Percentiles rank a stretch among this genome's conserved stretches.
These are phyloP conservation scores for Heterobasidion occidentale DNA, from an alignment of 1,284 basidiomycete genomes.

Conservation along the genomic window DNA sequence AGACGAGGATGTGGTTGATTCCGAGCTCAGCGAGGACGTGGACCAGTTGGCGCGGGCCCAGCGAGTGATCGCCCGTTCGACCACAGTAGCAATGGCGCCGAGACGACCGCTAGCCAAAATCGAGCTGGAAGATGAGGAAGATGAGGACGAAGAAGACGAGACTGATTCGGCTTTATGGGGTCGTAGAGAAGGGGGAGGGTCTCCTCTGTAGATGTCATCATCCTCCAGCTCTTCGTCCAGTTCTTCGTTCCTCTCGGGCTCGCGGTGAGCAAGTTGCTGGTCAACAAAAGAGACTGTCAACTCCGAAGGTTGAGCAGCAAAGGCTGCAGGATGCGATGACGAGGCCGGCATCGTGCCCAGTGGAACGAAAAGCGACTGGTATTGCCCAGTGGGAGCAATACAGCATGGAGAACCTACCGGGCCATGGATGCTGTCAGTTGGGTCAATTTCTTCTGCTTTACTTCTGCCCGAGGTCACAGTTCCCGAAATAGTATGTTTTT, in stretches of 20 bases:
- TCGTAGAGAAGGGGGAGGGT: slow-evolving; percentile 25
- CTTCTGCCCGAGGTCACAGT: neutral
- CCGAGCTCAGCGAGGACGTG: slow-evolving; percentile 32
- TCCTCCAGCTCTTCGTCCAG: slow-evolving; percentile 7
- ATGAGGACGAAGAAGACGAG: slow-evolving; percentile 32
- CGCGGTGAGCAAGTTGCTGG: neutral
- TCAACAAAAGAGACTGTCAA: neutral
- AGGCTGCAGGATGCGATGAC: neutral
- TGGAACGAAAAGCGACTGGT: neutral
- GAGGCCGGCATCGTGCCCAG: neutral
- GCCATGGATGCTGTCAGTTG: neutral
- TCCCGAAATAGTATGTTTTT: too few relatives aligned
- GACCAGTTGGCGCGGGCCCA: slow-evolving; percentile 40
- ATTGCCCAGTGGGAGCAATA: slow-evolving; percentile 1
- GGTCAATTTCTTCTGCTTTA: neutral
- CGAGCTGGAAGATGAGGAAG: slow-evolving; percentile 26
- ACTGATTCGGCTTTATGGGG: slow-evolving; percentile 22
- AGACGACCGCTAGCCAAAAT: slow-evolving; percentile 27
- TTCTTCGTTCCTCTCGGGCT: neutral
- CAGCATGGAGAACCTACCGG: neutral
- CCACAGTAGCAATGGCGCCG: slow-evolving; percentile 31
- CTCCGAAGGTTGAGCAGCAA: neutral
- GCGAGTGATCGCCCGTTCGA: slow-evolving; percentile 38
- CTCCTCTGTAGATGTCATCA: slow-evolving; percentile 56
- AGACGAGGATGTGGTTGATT: slow-evolving; percentile 35